Evolutionary conservation across 768 basidiomycete species (phyloP).

Genomic region (Suillus hirtellus): DNA sequence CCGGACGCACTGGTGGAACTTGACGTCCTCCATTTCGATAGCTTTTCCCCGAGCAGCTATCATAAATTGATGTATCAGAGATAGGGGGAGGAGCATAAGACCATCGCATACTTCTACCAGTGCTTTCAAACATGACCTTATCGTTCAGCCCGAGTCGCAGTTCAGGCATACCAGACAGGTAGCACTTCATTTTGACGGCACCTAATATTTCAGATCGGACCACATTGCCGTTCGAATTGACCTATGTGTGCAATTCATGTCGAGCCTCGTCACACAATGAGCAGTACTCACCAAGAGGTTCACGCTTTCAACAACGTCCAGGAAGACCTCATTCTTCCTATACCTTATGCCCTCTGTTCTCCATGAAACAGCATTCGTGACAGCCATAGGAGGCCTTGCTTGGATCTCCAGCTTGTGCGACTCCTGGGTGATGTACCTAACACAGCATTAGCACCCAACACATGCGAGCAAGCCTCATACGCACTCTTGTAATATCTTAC

Average conservation of each 20-base stretch:
- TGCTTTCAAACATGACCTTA: slow-evolving; percentile 99
- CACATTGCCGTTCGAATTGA: slow-evolving; percentile 96
- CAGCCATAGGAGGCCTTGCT: slow-evolving; percentile 91
- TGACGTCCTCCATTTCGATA: slow-evolving; percentile 99
- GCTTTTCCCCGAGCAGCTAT: slow-evolving; percentile 91
- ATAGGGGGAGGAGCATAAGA: not conserved
- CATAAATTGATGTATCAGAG: slow-evolving; percentile 9
- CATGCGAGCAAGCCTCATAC: not conserved
- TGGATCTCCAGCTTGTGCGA: slow-evolving; percentile 95
- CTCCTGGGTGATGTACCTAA: slow-evolving; percentile 96
- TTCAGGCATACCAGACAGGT: slow-evolving; percentile 99
- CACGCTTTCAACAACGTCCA: slow-evolving; percentile 97
- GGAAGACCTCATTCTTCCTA: slow-evolving; percentile 98
- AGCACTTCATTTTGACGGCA: slow-evolving; percentile 99
- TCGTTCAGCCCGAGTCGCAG: slow-evolving; percentile 94
- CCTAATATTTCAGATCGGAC: slow-evolving; percentile 97
- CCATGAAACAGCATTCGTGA: slow-evolving; percentile 99
- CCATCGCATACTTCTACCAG: slow-evolving; percentile 77
- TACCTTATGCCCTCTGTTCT: slow-evolving; percentile 96
- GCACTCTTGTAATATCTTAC: slow-evolving; percentile 97
- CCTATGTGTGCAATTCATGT: slow-evolving; percentile 45
- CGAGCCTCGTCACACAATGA: not conserved
- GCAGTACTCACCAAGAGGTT: slow-evolving; percentile 77
- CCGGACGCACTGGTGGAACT: slow-evolving; percentile 99
- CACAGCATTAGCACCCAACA: slow-evolving; percentile 5